Evolutionary conservation across 1,284 basidiomycete species (phyloP).

Genomic region (Heterobasidion occidentale): DNA sequence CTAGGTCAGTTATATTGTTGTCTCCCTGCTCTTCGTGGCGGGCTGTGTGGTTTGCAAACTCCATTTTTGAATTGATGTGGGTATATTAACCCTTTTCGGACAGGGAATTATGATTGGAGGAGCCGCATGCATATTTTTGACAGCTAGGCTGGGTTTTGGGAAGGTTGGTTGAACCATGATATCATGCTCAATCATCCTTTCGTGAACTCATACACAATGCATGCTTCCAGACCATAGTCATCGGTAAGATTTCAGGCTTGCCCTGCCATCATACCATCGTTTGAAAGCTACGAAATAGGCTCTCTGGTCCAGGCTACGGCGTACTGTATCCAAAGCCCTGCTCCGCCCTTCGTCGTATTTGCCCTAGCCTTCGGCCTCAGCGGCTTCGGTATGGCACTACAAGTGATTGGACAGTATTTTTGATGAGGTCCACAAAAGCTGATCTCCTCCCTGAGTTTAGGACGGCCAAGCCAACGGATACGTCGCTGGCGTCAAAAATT

Average conservation of each 20-base stretch:
- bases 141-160: conserved; percentile 50
- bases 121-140: conserved; percentile 43
- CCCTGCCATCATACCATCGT: not conserved
- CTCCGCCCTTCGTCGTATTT: conserved; percentile 61
- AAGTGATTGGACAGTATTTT: conserved; percentile 23
- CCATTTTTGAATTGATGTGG: too few relatives aligned
- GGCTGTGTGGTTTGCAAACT: conserved; percentile 28
- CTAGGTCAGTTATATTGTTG: conserved; percentile 37
- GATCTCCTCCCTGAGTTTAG: conserved; percentile 16
- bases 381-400: conserved; percentile 52
- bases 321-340: conserved; percentile 38
- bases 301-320: conserved; percentile 36
- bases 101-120: conserved; percentile 48
- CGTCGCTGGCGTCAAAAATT: conserved; percentile 34
- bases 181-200: too few relatives aligned
- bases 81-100: not conserved
- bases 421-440: too few relatives aligned
- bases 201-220: not conserved
- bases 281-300: conserved; percentile 17
- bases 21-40: conserved; percentile 41
- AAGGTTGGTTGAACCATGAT: conserved; percentile 27
- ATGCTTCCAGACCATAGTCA: conserved; percentile 22
- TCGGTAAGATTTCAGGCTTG: conserved; percentile 17
- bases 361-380: conserved; percentile 51
- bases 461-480: conserved; percentile 49